Base-by-base conservation (phyloP, 768 basidiomycete species). In the Mycena capillaripes region DNA sequence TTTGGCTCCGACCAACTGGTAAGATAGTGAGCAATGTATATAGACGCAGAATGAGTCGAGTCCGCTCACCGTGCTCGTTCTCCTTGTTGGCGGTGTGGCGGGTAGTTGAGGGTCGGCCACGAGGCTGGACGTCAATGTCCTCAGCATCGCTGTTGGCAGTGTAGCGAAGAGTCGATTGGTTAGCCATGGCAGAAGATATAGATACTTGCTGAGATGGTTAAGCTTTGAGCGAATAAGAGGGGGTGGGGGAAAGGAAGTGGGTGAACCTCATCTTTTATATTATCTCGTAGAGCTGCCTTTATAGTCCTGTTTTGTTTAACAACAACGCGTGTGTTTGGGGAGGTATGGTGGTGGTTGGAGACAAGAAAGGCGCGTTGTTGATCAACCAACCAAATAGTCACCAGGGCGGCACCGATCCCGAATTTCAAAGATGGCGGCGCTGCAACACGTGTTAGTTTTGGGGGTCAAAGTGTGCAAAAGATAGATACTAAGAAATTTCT, bases 371-470 rank as follows among this genome's bases (percentile, higher is more conserved):
- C 4, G 40, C 10, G n/a, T 60, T 60, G 58, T 60, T 44, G 1
- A 29, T 14, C 23, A 44, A 42, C 50, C 8, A 17, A 14, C 40
- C 23, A 23, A 21, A 29, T 7, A 17, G 58, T 60, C 58, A 60
- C 58, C 34, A 40, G 25, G 58, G 58, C 58, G 3, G 38, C 12
- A 25, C 10, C 10, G 4, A 27, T 10, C 50, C 50, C 50, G 50
- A 8, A 17, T 23, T 6, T 27, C 58, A 27, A 27, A 12, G 58
- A 60, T 27, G 58, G 23, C 58, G 34, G 34, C 23, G 27, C 58
- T 42, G 38, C 25, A 60, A 44, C 58, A 60, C 58, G 58, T 60
- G 58, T 44, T 38, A 44, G 10, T 25, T 60, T 44, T 42, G 23
- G 25, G 58, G 58, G 58, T 42, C 30, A 27, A 17, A 60, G 4